Evolutionary conservation across 345 rosid species (phyloP).

Genomic region (Jatropha curcas): DNA sequence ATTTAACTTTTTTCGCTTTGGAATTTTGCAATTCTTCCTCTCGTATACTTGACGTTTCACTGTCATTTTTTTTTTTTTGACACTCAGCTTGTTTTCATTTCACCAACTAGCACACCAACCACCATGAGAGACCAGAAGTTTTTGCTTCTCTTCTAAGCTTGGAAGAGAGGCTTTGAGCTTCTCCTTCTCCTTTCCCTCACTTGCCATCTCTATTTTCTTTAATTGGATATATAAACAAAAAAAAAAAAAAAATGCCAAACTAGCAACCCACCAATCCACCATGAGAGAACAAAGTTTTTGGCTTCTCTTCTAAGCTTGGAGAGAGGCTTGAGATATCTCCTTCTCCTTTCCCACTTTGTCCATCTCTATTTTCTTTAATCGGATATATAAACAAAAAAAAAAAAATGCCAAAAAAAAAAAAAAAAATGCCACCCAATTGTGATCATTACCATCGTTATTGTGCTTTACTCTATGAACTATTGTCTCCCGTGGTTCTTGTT

Average conservation of each 20-base stretch:
- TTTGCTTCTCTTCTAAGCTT: conserved; percentile 9
- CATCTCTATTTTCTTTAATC: no score
- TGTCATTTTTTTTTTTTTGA: neutral
- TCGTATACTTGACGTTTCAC: conserved; percentile 8
- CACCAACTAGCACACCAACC: conserved; percentile 10
- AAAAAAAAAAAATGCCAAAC: neutral
- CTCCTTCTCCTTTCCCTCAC: neutral
- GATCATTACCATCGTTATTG: neutral
- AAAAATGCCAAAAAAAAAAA: no score
- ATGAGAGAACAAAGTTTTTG: no score
- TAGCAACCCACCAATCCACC: no score
- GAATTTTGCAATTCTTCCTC: conserved; percentile 11
- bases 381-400: no score
- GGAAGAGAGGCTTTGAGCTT: conserved; percentile 1
- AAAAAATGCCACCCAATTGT: conserved; percentile 1
- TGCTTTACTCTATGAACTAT: neutral
- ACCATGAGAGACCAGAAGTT: conserved; percentile 4
- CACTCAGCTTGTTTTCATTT: neutral
- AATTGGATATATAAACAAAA: no score
- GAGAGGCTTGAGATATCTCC: no score
- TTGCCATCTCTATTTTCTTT: neutral
- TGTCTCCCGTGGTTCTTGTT: neutral
- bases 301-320: no score
- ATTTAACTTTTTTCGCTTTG: conserved; percentile 4
- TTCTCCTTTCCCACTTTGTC: neutral